Evolutionary conservation across 495 filamentous ascomycete genomes (phyloP).

Genomic region (Daldinia concentrica): DNA sequence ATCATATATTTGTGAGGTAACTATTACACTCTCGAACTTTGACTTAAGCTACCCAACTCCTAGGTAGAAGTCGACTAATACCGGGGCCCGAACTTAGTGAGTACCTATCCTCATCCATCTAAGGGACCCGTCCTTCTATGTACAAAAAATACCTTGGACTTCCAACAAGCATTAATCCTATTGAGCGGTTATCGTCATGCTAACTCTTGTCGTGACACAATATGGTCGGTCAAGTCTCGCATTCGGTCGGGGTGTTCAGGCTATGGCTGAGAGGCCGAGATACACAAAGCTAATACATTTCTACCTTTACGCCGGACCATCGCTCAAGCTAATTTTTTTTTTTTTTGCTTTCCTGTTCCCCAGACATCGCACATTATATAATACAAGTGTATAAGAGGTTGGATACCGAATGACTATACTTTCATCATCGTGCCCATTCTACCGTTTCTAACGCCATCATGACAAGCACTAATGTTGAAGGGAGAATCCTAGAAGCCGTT

Average conservation of each 20-base stretch:
- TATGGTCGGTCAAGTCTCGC: background rate
- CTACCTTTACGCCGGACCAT: background rate
- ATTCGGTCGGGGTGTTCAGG: background rate
- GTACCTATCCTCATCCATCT: background rate
- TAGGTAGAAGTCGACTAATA: background rate
- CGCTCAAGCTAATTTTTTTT: background rate
- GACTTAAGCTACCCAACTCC: constrained; percentile 8
- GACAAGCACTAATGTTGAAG: constrained; percentile 89
- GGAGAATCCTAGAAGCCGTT: constrained; percentile 75
- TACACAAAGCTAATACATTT: background rate
- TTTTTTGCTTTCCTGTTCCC: constrained; percentile 13
- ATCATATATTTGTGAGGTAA: background rate
- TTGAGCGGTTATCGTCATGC: background rate
- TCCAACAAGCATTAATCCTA: background rate
- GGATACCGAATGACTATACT: background rate
- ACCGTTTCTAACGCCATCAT: constrained; percentile 92
- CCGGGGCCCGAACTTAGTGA: background rate
- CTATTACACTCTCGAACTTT: background rate
- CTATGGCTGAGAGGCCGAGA: background rate
- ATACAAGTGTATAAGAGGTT: constrained; percentile 18
- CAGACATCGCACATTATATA: constrained; percentile 34
- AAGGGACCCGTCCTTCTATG: background rate
- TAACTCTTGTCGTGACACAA: background rate
- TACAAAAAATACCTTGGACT: constrained; percentile 2
- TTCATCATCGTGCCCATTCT: constrained; percentile 73